These are phyloP conservation scores for Circinella umbellata DNA, from an alignment of 371 early-diverging fungal species.

Conservation along the genomic window DNA sequence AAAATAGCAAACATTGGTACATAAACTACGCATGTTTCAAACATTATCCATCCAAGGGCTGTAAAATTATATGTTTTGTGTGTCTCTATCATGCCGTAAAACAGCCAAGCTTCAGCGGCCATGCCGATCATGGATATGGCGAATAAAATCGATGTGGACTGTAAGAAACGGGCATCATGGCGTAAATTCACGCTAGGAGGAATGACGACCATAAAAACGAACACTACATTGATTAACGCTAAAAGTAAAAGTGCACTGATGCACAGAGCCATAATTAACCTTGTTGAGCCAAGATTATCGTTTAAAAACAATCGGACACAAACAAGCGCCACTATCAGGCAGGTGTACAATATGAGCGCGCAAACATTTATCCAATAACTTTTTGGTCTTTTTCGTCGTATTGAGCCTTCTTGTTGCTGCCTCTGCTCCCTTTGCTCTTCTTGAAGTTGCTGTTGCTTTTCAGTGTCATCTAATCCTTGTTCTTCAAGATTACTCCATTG, in stretches of 20 bases:
- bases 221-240: conserved; percentile 14
- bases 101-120: conserved; percentile 29
- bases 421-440: background rate
- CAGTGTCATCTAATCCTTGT: conserved; percentile 7
- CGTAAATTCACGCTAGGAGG: conserved; percentile 11
- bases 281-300: conserved; percentile 10
- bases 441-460: conserved; percentile 17
- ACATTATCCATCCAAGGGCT: conserved; percentile 12
- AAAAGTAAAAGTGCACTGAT: conserved; percentile 23
- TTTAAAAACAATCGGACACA: conserved; percentile 18
- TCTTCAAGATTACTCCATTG: conserved; percentile 32
- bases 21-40: conserved; percentile 21
- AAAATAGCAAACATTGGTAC: conserved; percentile 13
- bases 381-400: conserved; percentile 6
- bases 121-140: conserved; percentile 26
- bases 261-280: conserved; percentile 22
- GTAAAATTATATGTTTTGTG: conserved; percentile 5
- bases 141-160: conserved; percentile 27
- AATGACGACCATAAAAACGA: background rate
- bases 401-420: conserved; percentile 3
- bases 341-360: conserved; percentile 20
- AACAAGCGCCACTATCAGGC: conserved; percentile 18
- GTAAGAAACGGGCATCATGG: background rate
- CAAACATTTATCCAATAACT: conserved; percentile 26
- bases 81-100: conserved; percentile 19